phyloP scores from a whole-genome alignment of 2,329 filamentous ascomycete genomes.

The Colletotrichum brevisporum region DNA sequence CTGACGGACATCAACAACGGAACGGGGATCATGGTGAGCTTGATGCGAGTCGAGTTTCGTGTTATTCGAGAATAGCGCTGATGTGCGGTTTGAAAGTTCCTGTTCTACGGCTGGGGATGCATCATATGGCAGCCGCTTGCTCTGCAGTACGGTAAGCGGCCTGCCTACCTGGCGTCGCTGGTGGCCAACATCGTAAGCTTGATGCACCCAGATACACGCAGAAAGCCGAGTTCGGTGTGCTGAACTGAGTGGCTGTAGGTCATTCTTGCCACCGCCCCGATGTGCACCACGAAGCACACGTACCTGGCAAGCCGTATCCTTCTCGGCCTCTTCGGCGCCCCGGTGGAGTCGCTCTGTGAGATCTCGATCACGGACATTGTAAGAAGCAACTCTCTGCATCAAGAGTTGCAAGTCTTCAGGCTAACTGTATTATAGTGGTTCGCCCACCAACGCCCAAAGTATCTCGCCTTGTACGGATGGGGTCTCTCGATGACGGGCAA shows the following conservation, averaged over 20 bases:
- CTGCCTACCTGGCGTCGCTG: conserved; percentile 55
- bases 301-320: conserved; percentile 61
- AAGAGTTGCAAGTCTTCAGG: no score
- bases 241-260: background rate
- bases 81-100: conserved; percentile 44
- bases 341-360: conserved; percentile 62
- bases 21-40: conserved; percentile 52
- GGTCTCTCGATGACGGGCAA: conserved; percentile 57
- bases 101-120: conserved; percentile 61
- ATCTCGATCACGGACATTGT: conserved; percentile 59
- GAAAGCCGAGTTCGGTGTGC: no score
- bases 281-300: conserved; percentile 44
- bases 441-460: conserved; percentile 59
- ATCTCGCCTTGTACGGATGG: conserved; percentile 59
- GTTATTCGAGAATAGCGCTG: no score
- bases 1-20: conserved; percentile 55
- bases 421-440: conserved; percentile 45
- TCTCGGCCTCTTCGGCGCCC: conserved; percentile 59
- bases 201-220: no score
- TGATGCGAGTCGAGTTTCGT: background rate
- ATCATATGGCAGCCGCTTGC: conserved; percentile 64
- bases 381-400: background rate
- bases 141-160: conserved; percentile 59
- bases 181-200: conserved; percentile 47
- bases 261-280: conserved; percentile 47